Conservation (phyloP, 176 grass and related monocot species). For the Otatea glauca region DNA sequence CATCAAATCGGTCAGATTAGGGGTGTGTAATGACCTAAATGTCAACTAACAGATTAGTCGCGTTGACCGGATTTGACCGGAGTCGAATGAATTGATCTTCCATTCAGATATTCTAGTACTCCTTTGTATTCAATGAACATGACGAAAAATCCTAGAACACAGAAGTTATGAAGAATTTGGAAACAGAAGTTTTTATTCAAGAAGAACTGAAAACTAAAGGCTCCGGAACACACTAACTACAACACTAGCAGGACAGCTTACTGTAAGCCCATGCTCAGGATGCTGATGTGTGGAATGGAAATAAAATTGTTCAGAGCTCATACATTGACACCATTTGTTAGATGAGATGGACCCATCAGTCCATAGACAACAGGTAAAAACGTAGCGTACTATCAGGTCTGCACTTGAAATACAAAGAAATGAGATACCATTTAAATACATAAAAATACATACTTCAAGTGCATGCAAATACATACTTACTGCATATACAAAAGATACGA, state of each 20-base stretch:
- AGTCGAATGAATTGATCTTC: background rate
- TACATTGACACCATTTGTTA: no score
- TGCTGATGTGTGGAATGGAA: background rate
- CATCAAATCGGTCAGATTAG: background rate
- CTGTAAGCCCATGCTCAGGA: no score
- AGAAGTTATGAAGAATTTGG: background rate
- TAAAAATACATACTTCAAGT: background rate
- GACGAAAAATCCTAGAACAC: background rate
- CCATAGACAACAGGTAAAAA: background rate
- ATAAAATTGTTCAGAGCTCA: background rate
- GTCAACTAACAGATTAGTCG: background rate
- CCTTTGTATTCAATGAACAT: background rate
- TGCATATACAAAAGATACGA: background rate
- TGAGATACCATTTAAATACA: background rate
- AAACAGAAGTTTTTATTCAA: background rate
- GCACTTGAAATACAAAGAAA: background rate
- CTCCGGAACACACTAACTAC: background rate
- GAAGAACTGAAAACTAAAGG: background rate
- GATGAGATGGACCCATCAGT: background rate
- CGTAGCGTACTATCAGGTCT: background rate
- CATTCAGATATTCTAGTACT: background rate
- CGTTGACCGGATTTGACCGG: background rate
- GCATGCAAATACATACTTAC: constrained; percentile 3
- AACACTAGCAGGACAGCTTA: no score
- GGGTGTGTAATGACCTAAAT: background rate